Evolutionary conservation across 768 basidiomycete genomes (phyloP).

Genomic region (Cystobasidium ongulense): DNA sequence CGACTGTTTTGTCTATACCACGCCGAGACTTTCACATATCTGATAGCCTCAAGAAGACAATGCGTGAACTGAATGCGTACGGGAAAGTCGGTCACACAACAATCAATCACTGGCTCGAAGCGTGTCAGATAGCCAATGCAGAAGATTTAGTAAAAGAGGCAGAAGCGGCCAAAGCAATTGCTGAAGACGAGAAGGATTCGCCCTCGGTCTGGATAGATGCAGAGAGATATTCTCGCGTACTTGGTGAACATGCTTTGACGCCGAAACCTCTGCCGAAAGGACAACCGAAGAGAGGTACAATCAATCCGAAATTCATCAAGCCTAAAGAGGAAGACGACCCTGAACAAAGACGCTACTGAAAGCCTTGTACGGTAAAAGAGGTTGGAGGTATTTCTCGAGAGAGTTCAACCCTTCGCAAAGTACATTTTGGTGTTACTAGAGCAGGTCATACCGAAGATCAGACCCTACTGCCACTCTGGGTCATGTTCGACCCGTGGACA

Average conservation of each 20-base stretch:
- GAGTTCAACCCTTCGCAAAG: too few species aligned
- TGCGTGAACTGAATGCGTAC: background rate
- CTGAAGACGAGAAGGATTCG: background rate
- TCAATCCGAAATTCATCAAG: background rate
- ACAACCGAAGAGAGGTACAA: background rate
- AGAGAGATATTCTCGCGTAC: background rate
- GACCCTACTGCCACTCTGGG: too few species aligned
- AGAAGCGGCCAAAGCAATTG: background rate
- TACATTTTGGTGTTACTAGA: too few species aligned
- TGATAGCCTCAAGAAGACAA: background rate
- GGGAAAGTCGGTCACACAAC: background rate
- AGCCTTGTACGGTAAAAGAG: too few species aligned
- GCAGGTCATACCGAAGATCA: too few species aligned
- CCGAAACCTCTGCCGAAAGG: background rate
- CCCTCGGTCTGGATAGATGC: constrained; percentile 15
- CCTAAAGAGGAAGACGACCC: background rate
- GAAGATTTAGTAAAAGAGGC: background rate
- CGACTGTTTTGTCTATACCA: background rate
- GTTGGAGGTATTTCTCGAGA: too few species aligned
- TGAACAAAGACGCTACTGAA: too few species aligned
- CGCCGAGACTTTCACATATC: too few species aligned
- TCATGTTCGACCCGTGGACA: too few species aligned
- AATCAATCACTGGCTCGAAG: background rate
- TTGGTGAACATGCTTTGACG: background rate
- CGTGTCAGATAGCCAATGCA: background rate